These are phyloP conservation scores for Moesziomyces globuligerus DNA, from an alignment of 1,284 basidiomycete species.

Conservation along the genomic window DNA sequence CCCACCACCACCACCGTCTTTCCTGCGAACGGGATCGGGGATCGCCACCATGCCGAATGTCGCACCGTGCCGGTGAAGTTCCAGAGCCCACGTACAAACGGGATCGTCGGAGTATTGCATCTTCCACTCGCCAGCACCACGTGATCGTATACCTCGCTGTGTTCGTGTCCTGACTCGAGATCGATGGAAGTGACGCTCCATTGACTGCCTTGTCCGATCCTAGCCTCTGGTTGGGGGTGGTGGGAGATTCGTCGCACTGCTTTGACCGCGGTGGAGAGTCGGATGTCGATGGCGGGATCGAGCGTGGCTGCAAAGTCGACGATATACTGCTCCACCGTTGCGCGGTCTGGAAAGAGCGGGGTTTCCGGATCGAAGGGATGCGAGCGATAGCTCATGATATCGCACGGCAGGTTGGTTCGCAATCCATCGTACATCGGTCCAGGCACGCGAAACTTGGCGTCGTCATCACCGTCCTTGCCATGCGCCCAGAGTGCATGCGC, in stretches of 20 bases:
- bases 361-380: constrained; percentile 45
- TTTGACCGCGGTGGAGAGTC: constrained; percentile 67
- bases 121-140: constrained; percentile 69
- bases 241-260: constrained; percentile 35
- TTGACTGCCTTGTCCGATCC: constrained; percentile 49
- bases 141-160: constrained; percentile 36
- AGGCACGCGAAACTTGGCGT: constrained; percentile 13
- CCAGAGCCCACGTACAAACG: constrained; percentile 68
- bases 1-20: constrained; percentile 71
- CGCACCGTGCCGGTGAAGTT: constrained; percentile 68
- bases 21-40: constrained; percentile 57
- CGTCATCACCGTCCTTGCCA: constrained; percentile 18
- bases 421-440: constrained; percentile 65
- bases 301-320: constrained; percentile 58
- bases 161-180: constrained; percentile 1
- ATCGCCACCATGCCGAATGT: constrained; percentile 70
- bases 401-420: constrained; percentile 63
- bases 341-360: constrained; percentile 40
- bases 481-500: constrained; percentile 15
- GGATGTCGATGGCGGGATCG: constrained; percentile 51
- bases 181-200: constrained; percentile 23
- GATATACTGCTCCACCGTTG: constrained; percentile 68
- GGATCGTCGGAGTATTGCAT: constrained; percentile 70
- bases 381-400: constrained; percentile 67
- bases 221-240: not conserved